Base-by-base conservation (phyloP, 1,284 basidiomycete species). In the Boletus austroedulis region DNA sequence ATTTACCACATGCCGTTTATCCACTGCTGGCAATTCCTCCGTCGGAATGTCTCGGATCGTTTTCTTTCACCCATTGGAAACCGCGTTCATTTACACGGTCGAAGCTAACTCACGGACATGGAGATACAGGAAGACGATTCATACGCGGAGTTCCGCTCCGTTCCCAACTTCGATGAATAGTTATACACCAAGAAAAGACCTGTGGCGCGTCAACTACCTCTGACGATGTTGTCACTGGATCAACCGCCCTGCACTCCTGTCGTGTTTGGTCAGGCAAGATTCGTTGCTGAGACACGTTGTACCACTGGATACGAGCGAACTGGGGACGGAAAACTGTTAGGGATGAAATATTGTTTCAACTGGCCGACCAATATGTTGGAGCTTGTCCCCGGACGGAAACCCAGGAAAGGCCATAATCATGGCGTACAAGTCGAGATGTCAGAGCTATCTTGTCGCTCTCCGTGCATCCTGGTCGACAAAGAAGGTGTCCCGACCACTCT, bases 331-430 rank as follows among this genome's bases (percentile, higher is more conserved):
- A 78, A 82, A 50, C 65, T 83, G 26, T 75, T 90, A 9, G 89
- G 89, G 0, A 68, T 86, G 57, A 82, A 80, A 56, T 77, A 76
- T 21, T 91, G 89, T 69, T 78, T 76, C 61, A 91, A 90, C 64
- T 77, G 87, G 2, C 82, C 83, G 0, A 72, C 79, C 2, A 77
- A 78, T 0, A 80, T 91, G 26, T 88, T 83, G 81, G 73, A 79
- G 49, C 62, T 89, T 24, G 60, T 34, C 19, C 46, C 59, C 62
- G 0, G 36, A 19, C 29, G 41, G 57, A 9, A 26, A 5, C n/a
- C 38, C 43, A 10, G 59, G 46, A 34, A 43, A 47, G 4, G 43
- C n/a, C n/a, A n/a, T n/a, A 9, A 53, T 23, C n/a, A 50, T 63
- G 29, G 23, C 53, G 5, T 75, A 67, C 56, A 58, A 61, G 12